Evolutionary conservation across 2,329 filamentous ascomycete genomes (phyloP).

Genomic region (Scytalidium sp.): DNA sequence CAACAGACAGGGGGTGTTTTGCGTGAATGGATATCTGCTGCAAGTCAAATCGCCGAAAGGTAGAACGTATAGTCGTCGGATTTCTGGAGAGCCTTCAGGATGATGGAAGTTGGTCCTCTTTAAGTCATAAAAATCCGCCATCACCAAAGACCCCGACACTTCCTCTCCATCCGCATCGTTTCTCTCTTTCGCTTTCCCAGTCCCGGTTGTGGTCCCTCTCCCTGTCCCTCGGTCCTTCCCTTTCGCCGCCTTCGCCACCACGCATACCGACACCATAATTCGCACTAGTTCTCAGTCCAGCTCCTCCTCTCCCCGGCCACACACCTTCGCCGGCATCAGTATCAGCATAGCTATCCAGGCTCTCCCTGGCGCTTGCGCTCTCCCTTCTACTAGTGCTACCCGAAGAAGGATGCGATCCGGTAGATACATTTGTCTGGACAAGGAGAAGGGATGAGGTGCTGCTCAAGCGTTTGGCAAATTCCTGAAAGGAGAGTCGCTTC

Average conservation of each 20-base stretch:
- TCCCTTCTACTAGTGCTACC: background rate
- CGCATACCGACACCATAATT: background rate
- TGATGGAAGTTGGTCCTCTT: background rate
- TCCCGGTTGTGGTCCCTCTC: constrained; percentile 14
- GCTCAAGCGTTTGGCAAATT: constrained; percentile 58
- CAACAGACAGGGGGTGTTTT: background rate
- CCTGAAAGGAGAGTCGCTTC: constrained; percentile 59
- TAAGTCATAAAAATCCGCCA: constrained; percentile 49
- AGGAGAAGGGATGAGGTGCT: constrained; percentile 59
- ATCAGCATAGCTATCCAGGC: constrained; percentile 18
- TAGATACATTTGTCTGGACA: constrained; percentile 51
- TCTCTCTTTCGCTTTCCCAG: constrained; percentile 15
- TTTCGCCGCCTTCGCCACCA: constrained; percentile 1
- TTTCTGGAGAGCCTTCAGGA: too few species aligned
- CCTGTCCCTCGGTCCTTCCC: constrained; percentile 3
- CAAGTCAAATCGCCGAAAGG: background rate
- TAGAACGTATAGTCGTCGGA: too few species aligned
- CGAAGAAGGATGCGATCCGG: constrained; percentile 12
- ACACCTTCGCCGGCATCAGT: background rate
- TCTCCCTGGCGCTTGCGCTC: constrained; percentile 13
- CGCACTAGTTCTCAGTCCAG: background rate
- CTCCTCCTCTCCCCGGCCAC: background rate
- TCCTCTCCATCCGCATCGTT: constrained; percentile 54
- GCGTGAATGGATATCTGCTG: background rate
- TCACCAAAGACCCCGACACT: constrained; percentile 55